A percentile compares a stretch with the other conserved stretches of the same genome.
These are phyloP conservation scores for Trypanosoma rangeli DNA, from an alignment of 208 protist species.

Conservation along the genomic window DNA sequence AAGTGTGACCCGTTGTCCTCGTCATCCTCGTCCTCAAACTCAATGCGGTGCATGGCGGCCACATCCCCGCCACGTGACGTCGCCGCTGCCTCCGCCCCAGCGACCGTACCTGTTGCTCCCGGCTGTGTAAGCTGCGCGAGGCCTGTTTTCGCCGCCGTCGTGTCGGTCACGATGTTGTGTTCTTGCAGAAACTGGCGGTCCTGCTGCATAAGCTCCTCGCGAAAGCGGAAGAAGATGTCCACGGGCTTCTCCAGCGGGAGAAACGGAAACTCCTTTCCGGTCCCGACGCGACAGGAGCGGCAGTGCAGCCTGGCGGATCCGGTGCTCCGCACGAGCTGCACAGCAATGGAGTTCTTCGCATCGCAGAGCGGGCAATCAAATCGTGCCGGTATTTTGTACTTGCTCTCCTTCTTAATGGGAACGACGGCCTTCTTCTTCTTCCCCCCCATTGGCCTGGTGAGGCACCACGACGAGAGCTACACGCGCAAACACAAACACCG, in stretches of 20 bases:
- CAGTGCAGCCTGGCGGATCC: slow-evolving; percentile 68
- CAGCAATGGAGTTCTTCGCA: slow-evolving; percentile 73
- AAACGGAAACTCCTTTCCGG: slow-evolving; percentile 44
- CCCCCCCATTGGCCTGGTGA: slow-evolving; percentile 61
- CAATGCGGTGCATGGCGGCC: slow-evolving; percentile 14
- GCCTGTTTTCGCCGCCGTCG: slow-evolving; percentile 21
- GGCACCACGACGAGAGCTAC: neutral
- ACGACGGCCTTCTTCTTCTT: slow-evolving; percentile 76
- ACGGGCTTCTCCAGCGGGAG: slow-evolving; percentile 77
- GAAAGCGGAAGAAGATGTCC: slow-evolving; percentile 89
- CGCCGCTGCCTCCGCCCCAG: neutral
- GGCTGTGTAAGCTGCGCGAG: slow-evolving; percentile 17
- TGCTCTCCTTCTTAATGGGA: slow-evolving; percentile 90
- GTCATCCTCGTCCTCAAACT: slow-evolving; percentile 31
- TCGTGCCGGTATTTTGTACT: slow-evolving; percentile 88
- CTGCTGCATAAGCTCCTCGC: slow-evolving; percentile 70
- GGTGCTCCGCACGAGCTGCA: slow-evolving; percentile 55
- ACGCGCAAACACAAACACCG: neutral
- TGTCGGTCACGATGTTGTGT: slow-evolving; percentile 36
- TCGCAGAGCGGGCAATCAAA: slow-evolving; percentile 92
- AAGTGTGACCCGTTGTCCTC: slow-evolving; percentile 40
- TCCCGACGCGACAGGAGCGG: slow-evolving; percentile 59
- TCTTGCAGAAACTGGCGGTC: slow-evolving; percentile 56
- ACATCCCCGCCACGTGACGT: neutral
- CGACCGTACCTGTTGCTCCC: neutral